Conservation (phyloP, 345 rosid genomes). For the Eucalyptus fibrosa region DNA sequence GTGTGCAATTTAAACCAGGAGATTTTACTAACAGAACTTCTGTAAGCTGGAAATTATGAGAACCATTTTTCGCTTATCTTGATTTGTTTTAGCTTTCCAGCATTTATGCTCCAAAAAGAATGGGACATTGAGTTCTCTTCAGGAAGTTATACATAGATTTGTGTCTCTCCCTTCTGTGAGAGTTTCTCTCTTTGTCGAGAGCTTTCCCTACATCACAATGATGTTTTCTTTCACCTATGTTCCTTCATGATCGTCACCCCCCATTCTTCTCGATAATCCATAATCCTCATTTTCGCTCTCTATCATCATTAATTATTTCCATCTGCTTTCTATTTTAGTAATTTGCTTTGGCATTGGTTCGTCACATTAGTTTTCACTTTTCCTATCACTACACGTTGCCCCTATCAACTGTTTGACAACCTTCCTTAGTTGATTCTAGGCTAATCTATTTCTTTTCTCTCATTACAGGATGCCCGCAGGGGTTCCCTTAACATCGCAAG, state of each 20-base stretch:
- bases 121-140: too few species aligned
- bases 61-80: too few species aligned
- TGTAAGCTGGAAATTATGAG: too few species aligned
- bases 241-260: neutral
- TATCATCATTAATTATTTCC: neutral
- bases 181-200: neutral
- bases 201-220: neutral
- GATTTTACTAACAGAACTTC: too few species aligned
- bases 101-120: too few species aligned
- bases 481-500: neutral
- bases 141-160: too few species aligned
- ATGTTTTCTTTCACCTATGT: neutral
- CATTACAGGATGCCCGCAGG: neutral
- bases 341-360: accelerated
- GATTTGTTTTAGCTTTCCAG: too few species aligned
- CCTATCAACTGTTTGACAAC: accelerated
- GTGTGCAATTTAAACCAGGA: too few species aligned
- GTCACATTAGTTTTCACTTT: neutral
- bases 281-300: neutral
- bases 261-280: neutral
- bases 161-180: neutral
- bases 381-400: too few species aligned
- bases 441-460: too few species aligned
- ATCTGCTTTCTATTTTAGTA: neutral
- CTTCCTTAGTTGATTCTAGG: accelerated